Evolutionary conservation across 2,329 filamentous ascomycete species (phyloP), one percentile per base, ranked within the genome.

Genomic region (Alternaria hordeiaustralica): DNA sequence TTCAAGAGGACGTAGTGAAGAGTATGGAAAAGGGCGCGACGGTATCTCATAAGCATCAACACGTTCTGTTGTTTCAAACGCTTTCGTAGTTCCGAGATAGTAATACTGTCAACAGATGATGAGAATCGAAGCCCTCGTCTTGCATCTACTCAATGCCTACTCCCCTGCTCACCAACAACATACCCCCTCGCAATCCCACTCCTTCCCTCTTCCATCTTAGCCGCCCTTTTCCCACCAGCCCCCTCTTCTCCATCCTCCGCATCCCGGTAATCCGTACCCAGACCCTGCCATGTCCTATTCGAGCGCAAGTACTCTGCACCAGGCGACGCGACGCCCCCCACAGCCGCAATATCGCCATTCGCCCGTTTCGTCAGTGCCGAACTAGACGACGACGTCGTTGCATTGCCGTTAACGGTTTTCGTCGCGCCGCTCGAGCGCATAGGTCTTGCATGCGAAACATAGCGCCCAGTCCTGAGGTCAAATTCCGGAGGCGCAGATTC

Each of bases 141-240:
- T 11, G 6, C 5, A 11, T 30, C 23, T 23, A n/a, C 23, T 46
- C 45, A 79, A 65, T 78, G 76, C 55, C 49, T 65, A 6, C 46
- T 64, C 13, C 58, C 73, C 54, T 75, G 71, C 10, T 89, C 87
- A 8, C 92, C 92, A 56, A 96, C 91, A 0, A 85, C 88, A 82
- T 99, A 99, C 0, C 95, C 96, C 73, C 92, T 89, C 33, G 96
- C 96, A 60, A 98, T 89, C 15, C 96, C 96, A 68, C 90, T 91
- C 68, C 93, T 87, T 1, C 96, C 96, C 80, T 97, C 90, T 75
- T 97, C 93, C 61, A 99, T 87, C 18, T 87, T 78, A 1, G 91
- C 90, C 60, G 91, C 86, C 43, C 82, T 75, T 8, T 78, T 78
- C 59, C 79, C 76, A 5, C 51, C 58, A 83, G 83, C 82, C 57